Conservation (phyloP, 345 rosid genomes). For the Adansonia digitata region DNA sequence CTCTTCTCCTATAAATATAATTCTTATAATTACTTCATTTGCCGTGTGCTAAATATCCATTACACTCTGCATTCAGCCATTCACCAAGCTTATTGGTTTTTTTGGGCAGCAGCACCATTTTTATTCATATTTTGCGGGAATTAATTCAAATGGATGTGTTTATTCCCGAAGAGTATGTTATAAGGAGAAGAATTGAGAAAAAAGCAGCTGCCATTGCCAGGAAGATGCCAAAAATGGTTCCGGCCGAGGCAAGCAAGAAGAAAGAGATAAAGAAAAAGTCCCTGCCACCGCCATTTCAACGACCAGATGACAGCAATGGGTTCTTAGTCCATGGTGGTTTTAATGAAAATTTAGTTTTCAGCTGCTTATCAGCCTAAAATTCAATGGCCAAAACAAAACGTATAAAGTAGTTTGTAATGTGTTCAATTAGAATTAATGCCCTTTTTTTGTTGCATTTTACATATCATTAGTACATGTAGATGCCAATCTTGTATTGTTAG, state of each 20-base stretch:
- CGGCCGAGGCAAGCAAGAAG: conserved; percentile 7
- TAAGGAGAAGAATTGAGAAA: conserved; percentile 49
- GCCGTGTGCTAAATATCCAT: too few species aligned
- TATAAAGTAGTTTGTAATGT: not conserved
- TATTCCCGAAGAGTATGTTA: conserved; percentile 66
- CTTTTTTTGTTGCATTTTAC: not conserved
- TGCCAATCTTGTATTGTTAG: not conserved
- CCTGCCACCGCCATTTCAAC: not conserved
- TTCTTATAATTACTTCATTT: not conserved
- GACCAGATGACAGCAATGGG: conserved; percentile 16
- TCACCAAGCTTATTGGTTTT: too few species aligned
- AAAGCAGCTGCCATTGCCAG: conserved; percentile 27
- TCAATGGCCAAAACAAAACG: not conserved
- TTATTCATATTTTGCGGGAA: not conserved
- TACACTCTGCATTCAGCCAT: not conserved
- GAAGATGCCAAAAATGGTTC: conserved; percentile 6
- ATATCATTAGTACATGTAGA: not conserved
- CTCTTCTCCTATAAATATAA: conserved; percentile 9
- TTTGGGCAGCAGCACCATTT: too few species aligned
- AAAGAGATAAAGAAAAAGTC: conserved; percentile 12
- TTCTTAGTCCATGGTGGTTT: conserved; percentile 7
- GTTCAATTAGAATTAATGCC: not conserved
- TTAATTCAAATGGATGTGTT: conserved; percentile 37
- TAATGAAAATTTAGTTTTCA: conserved; percentile 23
- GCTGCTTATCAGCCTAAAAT: conserved; percentile 36